A percentile compares a stretch with the other conserved stretches of the same genome.
These are phyloP conservation scores for Eucalyptus rudis DNA, from an alignment of 345 rosid species.

Conservation along the genomic window DNA sequence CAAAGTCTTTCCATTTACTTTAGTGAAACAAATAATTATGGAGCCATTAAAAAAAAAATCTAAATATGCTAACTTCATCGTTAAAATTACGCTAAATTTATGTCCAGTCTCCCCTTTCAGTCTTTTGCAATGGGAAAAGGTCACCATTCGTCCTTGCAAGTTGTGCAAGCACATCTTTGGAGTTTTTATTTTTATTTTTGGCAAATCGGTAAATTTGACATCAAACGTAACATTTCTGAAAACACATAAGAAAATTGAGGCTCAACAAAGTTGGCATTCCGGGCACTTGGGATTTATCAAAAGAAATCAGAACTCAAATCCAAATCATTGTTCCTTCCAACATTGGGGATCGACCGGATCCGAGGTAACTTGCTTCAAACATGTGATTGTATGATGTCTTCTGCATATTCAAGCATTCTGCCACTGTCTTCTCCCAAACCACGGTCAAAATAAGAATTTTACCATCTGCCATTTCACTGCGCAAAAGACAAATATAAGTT, in stretches of 20 bases:
- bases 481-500: neutral
- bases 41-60: neutral
- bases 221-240: neutral
- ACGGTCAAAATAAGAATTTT: neutral
- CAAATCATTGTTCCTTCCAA: neutral
- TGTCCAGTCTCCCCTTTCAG: neutral
- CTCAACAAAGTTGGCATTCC: neutral
- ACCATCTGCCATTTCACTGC: neutral
- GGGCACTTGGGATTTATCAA: neutral
- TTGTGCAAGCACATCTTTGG: neutral
- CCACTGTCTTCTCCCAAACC: neutral
- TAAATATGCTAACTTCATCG: neutral
- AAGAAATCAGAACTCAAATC: neutral
- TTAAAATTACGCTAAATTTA: neutral
- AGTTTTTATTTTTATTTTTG: no score
- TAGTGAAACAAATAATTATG: neutral
- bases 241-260: no score
- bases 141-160: neutral
- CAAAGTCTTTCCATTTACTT: neutral
- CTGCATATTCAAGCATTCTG: neutral
- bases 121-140: neutral
- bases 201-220: neutral
- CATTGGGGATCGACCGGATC: neutral
- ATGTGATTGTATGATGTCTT: neutral
- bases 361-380: neutral